Percentiles rank a stretch among this genome's conserved stretches.
phyloP scores from a whole-genome alignment of 2,329 filamentous ascomycete species.

The Fusarium mundagurra region DNA sequence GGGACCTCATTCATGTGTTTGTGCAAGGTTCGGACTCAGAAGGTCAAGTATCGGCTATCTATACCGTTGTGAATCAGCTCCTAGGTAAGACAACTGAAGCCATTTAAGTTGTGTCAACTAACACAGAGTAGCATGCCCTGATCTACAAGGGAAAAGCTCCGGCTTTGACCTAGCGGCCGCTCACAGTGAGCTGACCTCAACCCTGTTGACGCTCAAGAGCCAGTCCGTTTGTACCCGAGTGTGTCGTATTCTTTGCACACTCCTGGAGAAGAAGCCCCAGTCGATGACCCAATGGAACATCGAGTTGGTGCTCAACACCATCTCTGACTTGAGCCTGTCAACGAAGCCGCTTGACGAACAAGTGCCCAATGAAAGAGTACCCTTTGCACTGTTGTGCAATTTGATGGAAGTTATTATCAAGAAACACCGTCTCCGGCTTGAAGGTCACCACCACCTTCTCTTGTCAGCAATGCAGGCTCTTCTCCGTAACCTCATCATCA shows the following conservation, averaged over 20 bases:
- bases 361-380: slow-evolving; percentile 45
- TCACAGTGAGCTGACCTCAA: slow-evolving; percentile 54
- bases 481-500: slow-evolving; percentile 61
- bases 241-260: slow-evolving; percentile 54
- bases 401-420: slow-evolving; percentile 66
- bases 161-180: slow-evolving; percentile 52
- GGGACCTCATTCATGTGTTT: slow-evolving; percentile 49
- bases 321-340: slow-evolving; percentile 50
- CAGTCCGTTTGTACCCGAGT: slow-evolving; percentile 50
- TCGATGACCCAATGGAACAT: slow-evolving; percentile 68
- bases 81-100: slow-evolving; percentile 45
- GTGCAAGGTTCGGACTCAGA: slow-evolving; percentile 45
- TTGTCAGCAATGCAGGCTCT: slow-evolving; percentile 64
- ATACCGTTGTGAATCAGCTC: slow-evolving; percentile 53
- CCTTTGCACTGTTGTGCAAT: slow-evolving; percentile 60
- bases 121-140: slow-evolving; percentile 43
- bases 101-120: not conserved
- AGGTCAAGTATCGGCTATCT: slow-evolving; percentile 57
- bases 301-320: slow-evolving; percentile 60
- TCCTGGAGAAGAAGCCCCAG: slow-evolving; percentile 61
- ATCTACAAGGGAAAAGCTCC: slow-evolving; percentile 41
- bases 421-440: slow-evolving; percentile 68
- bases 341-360: slow-evolving; percentile 35
- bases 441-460: slow-evolving; percentile 70
- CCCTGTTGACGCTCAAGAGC: slow-evolving; percentile 44